Percentiles rank a stretch among this genome's conserved stretches.
Evolutionary conservation across 2,329 filamentous ascomycete genomes (phyloP).

Genomic region (Knoxdaviesia capensis): DNA sequence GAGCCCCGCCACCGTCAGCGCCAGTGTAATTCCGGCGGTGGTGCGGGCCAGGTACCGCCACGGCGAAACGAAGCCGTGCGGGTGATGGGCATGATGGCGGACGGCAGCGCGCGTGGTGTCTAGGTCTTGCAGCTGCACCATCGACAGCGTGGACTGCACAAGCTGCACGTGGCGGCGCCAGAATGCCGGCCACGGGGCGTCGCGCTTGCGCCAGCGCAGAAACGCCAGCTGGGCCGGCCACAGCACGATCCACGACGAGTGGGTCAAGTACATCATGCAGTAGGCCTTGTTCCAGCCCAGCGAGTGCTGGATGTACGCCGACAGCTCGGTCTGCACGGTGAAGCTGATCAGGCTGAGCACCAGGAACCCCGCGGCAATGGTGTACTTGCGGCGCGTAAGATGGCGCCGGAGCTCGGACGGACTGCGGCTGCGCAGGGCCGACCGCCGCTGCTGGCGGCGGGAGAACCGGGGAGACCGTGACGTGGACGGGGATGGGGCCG

Average conservation of each 20-base stretch:
- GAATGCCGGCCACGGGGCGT: constrained; percentile 64
- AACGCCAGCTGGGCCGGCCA: constrained; percentile 74
- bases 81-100: constrained; percentile 11
- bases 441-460: constrained; percentile 21
- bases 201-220: constrained; percentile 58
- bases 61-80: constrained; percentile 13
- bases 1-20: constrained; percentile 74
- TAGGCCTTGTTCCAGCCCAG: constrained; percentile 96
- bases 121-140: constrained; percentile 67
- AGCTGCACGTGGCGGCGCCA: constrained; percentile 45
- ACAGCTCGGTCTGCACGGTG: constrained; percentile 86
- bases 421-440: constrained; percentile 58
- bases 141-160: constrained; percentile 40
- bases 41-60: constrained; percentile 55
- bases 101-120: constrained; percentile 31
- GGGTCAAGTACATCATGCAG: constrained; percentile 96
- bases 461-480: background rate
- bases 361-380: constrained; percentile 70
- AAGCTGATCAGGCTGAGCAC: constrained; percentile 70
- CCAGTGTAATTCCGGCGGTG: constrained; percentile 64
- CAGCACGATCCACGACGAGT: constrained; percentile 78
- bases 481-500: background rate
- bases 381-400: constrained; percentile 59
- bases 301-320: constrained; percentile 82
- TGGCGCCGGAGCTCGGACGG: constrained; percentile 28